Conservation (phyloP, 768 basidiomycete genomes). For the Daedaleopsis nitida region DNA sequence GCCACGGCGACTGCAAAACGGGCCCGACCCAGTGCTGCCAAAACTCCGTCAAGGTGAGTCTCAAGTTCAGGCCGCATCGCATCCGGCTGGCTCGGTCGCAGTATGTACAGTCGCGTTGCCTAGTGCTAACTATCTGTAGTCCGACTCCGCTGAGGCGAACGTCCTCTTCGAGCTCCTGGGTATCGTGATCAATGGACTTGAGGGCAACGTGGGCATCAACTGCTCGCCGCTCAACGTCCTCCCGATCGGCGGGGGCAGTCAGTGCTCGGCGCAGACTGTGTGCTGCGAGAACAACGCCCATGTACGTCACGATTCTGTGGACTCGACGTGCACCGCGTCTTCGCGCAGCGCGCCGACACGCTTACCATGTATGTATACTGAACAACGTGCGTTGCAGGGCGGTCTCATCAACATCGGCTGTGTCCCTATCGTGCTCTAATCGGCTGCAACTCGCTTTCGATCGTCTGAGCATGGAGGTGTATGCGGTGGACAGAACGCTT, state of each 20-base stretch:
- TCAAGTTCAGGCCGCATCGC: too few relatives aligned
- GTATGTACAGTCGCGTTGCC: background rate
- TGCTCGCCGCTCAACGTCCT: constrained; percentile 20
- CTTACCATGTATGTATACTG: background rate
- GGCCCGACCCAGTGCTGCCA: constrained; percentile 19
- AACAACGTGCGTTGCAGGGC: constrained; percentile 2
- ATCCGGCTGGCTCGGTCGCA: too few relatives aligned
- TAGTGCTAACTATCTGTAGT: too few relatives aligned
- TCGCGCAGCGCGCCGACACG: too few relatives aligned
- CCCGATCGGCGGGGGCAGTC: constrained; percentile 3
- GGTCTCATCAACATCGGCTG: constrained; percentile 21
- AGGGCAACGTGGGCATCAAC: constrained; percentile 6
- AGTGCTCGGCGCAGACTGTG: constrained; percentile 2
- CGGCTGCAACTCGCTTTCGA: background rate
- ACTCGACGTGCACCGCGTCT: too few relatives aligned
- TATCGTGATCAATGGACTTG: background rate
- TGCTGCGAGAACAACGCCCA: constrained; percentile 20
- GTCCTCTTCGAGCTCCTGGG: too few relatives aligned
- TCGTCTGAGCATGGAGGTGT: too few relatives aligned
- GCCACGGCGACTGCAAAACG: constrained; percentile 8
- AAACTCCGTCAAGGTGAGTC: constrained; percentile 3
- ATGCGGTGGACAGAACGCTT: too few relatives aligned
- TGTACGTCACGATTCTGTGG: background rate
- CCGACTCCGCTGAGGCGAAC: too few relatives aligned
- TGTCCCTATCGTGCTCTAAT: constrained; percentile 13